Base-by-base conservation (phyloP, 2,329 filamentous ascomycete species). In the Hymenotorrendiella dingleyae region DNA sequence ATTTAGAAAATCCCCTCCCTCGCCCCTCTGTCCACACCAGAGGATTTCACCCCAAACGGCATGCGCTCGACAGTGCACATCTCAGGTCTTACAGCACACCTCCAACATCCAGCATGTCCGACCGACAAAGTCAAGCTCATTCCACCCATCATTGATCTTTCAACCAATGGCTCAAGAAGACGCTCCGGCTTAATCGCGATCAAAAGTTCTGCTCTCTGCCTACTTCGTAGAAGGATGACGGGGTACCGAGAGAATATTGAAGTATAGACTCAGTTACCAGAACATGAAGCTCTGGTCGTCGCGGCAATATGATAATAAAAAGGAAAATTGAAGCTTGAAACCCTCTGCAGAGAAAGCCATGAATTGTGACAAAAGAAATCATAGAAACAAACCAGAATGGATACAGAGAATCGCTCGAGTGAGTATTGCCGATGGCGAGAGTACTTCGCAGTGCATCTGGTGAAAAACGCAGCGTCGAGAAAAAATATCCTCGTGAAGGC, bases 111-210 rank as follows among this genome's bases (percentile, higher is more conserved):
- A 7, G 39, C 36, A 55, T 63, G 59, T 63, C 48, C 46, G 58
- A 61, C 55, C 60, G 57, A 62, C 86, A 86, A 87, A 95, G 87
- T 94, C 90, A 95, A 94, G 78, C 87, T 72, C 76, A 82, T 79
- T 83, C 87, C 85, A 95, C 80, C 82, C 86, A 84, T 80, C 80
- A 72, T 68, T 64, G 64, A 72, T 78, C 85, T 94, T 69, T 94
- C 86, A 71, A 78, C 68, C 69, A 71, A 72, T 74, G 80, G 76
- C 80, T 82, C 86, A 82, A 90, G 80, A 82, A 83, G 82, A 78
- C 79, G 86, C 89, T 94, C 90, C 90, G 89, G 90, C 90, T 96
- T 95, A 95, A 93, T 94, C 84, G 87, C 83, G 86, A 87, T 87
- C 84, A 61, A 40, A 41, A 36, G 47, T 48, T 43, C 76, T 78